phyloP scores from a whole-genome alignment of 352 stramenopile genomes.

The Phytophthora capsici region DNA sequence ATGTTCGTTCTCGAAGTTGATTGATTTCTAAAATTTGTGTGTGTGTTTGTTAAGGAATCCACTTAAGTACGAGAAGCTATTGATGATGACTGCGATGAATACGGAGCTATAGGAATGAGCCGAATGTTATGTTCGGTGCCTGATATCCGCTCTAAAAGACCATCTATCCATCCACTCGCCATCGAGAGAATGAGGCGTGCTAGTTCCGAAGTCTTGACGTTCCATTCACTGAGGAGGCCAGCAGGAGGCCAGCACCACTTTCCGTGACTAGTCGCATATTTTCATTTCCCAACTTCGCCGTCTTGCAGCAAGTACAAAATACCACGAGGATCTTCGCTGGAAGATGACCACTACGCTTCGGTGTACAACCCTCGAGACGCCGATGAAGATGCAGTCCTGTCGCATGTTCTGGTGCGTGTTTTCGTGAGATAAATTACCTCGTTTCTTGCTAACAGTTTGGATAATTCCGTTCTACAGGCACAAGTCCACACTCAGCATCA shows the following conservation, averaged over 20 bases:
- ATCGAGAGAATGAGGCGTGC: constrained; percentile 21
- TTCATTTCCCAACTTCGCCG: constrained; percentile 25
- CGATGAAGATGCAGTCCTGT: constrained; percentile 43
- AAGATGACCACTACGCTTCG: constrained; percentile 30
- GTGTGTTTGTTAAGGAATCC: not conserved
- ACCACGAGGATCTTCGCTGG: not conserved
- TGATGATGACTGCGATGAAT: constrained; percentile 29
- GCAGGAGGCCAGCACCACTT: constrained; percentile 13
- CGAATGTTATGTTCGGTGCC: not conserved
- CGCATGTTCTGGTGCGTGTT: constrained; percentile 40
- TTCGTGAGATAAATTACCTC: too few relatives aligned
- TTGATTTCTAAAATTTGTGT: not conserved
- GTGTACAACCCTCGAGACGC: constrained; percentile 35
- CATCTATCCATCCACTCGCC: constrained; percentile 19
- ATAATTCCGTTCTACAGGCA: constrained; percentile 19
- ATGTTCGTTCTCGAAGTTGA: constrained; percentile 31
- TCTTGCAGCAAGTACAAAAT: constrained; percentile 10
- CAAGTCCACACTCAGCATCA: constrained; percentile 35
- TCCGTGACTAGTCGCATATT: constrained; percentile 26
- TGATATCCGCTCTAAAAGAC: constrained; percentile 9
- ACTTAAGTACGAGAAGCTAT: not conserved
- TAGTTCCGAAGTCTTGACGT: constrained; percentile 4
- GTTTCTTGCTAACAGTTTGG: constrained; percentile 2
- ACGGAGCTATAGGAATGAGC: constrained; percentile 1
- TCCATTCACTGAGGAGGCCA: constrained; percentile 19